Evolutionary conservation across 2,329 filamentous ascomycete genomes (phyloP).

Genomic region (Elsinoe arachidis): DNA sequence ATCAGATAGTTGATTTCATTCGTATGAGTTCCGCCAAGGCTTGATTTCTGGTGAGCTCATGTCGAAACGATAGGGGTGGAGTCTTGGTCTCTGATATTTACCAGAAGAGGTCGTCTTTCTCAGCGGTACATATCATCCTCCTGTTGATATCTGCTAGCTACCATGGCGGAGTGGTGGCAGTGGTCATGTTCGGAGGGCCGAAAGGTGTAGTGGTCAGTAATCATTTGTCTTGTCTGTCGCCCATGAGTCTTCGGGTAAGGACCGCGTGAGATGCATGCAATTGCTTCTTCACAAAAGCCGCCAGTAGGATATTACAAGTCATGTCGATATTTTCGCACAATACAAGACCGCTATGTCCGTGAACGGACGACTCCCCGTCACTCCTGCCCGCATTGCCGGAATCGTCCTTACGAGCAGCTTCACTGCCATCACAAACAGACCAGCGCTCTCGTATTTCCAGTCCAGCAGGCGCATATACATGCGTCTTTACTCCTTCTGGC

Average conservation of each 20-base stretch:
- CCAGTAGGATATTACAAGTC: slow-evolving; percentile 9
- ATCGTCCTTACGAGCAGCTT: not conserved
- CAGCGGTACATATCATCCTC: no score
- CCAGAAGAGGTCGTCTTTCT: no score
- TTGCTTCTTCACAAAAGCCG: slow-evolving; percentile 10
- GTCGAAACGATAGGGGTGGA: no score
- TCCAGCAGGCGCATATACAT: slow-evolving; percentile 11
- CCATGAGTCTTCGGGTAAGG: slow-evolving; percentile 1
- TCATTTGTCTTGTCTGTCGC: not conserved
- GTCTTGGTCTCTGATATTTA: no score
- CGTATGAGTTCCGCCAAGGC: no score
- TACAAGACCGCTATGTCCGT: not conserved
- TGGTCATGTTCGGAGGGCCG: no score
- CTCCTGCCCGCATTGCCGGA: not conserved
- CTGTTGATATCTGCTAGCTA: no score
- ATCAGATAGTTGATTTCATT: no score
- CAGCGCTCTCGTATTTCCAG: slow-evolving; percentile 10
- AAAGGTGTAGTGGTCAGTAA: no score
- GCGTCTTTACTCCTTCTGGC: slow-evolving; percentile 5
- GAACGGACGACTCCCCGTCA: not conserved
- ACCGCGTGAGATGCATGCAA: slow-evolving; percentile 3
- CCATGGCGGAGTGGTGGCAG: no score
- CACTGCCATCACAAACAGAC: not conserved
- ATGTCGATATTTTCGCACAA: slow-evolving; percentile 10
- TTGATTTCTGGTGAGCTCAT: no score